Conservation (phyloP, 139 green algal genomes). For the Asterochloris erici region DNA sequence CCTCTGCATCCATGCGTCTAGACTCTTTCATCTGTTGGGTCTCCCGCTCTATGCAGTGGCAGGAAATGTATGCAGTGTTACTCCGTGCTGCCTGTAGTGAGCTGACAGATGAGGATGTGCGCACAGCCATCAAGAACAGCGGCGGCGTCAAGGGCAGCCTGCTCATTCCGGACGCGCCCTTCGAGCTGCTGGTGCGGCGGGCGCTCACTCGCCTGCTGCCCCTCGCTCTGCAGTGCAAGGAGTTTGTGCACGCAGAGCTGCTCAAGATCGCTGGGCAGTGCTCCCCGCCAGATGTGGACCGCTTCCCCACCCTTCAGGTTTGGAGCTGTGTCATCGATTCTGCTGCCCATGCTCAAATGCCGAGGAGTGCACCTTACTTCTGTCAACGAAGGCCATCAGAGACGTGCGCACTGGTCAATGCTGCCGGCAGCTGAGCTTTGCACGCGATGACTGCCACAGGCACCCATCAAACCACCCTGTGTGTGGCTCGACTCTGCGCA, state of each 20-base stretch:
- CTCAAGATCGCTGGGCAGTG: constrained; percentile 73
- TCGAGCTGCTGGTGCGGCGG: constrained; percentile 88
- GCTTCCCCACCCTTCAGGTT: constrained; percentile 66
- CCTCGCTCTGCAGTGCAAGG: constrained; percentile 62
- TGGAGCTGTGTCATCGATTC: not conserved
- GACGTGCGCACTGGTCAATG: not conserved
- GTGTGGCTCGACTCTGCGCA: no score
- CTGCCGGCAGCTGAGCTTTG: not conserved
- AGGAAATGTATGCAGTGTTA: no score
- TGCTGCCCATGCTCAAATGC: not conserved
- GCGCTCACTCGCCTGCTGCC: constrained; percentile 70
- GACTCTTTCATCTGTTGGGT: no score
- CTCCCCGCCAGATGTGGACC: constrained; percentile 59
- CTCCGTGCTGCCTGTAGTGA: constrained; percentile 41
- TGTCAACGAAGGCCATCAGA: not conserved
- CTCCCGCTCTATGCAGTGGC: not conserved
- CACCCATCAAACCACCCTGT: no score
- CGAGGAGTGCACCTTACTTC: no score
- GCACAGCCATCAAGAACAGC: constrained; percentile 92
- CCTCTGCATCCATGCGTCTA: no score
- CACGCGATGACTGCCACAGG: not conserved
- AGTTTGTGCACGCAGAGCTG: constrained; percentile 81
- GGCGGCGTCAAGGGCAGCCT: constrained; percentile 76
- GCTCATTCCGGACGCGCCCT: constrained; percentile 90
- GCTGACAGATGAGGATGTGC: constrained; percentile 83